These are phyloP conservation scores for Rhodotorula sp. DNA, from an alignment of 1,284 basidiomycete genomes.

Conservation along the genomic window DNA sequence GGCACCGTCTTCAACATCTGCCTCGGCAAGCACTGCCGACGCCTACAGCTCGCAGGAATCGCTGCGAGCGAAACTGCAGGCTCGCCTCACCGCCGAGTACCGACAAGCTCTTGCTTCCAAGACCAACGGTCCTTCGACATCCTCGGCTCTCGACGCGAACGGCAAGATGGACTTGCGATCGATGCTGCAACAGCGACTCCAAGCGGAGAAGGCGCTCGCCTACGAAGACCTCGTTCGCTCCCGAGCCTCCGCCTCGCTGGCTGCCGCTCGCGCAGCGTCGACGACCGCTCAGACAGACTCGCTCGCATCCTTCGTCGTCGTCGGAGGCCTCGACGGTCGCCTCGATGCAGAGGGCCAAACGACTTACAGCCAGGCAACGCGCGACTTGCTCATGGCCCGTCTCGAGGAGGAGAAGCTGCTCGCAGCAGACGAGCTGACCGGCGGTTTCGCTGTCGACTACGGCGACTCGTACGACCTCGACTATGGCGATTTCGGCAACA, in stretches of 20 bases:
- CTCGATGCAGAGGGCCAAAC: neutral
- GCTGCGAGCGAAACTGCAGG: slow-evolving; percentile 24
- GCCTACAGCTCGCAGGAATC: neutral
- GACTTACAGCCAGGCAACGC: slow-evolving; percentile 23
- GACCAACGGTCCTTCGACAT: neutral
- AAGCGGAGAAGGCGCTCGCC: slow-evolving; percentile 28
- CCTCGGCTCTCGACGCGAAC: neutral
- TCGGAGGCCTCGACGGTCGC: neutral
- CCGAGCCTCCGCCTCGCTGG: neutral
- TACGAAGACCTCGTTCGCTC: slow-evolving; percentile 8
- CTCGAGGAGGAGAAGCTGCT: slow-evolving; percentile 34
- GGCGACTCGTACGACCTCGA: neutral
- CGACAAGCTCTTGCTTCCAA: slow-evolving; percentile 24
- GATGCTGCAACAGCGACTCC: slow-evolving; percentile 8
- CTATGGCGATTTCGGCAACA: neutral
- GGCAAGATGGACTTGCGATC: slow-evolving; percentile 1
- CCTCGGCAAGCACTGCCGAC: neutral
- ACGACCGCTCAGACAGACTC: too few species aligned
- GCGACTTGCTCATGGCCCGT: slow-evolving; percentile 25
- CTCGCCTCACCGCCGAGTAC: slow-evolving; percentile 35
- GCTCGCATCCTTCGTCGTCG: too few species aligned
- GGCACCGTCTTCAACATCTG: neutral
- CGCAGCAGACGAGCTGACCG: neutral
- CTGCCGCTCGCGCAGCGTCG: neutral
- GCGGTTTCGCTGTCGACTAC: neutral